phyloP scores from a whole-genome alignment of 441 rosid species.

The Aleurites moluccanus region DNA sequence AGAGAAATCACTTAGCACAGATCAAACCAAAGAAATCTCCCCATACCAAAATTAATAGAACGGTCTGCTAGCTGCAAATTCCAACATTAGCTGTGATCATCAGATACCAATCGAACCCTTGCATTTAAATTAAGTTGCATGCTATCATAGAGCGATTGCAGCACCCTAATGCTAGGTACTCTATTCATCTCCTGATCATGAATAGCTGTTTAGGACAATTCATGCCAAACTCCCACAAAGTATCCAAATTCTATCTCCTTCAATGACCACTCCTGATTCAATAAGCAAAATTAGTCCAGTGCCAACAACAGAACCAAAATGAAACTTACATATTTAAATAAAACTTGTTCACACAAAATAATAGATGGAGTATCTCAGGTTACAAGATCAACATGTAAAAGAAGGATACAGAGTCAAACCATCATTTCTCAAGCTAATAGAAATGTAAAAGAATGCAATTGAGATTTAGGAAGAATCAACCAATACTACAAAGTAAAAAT shows the following conservation, averaged over 20 bases:
- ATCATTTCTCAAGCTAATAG: conserved; percentile 10
- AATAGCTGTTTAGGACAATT: conserved; percentile 19
- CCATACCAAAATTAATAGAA: conserved; percentile 19
- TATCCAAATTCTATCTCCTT: conserved; percentile 18
- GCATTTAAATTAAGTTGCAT: conserved; percentile 23
- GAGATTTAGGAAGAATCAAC: background rate
- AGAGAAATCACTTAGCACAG: conserved; percentile 15
- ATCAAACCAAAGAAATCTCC: conserved; percentile 24
- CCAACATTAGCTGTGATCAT: conserved; percentile 25
- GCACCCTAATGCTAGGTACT: conserved; percentile 13
- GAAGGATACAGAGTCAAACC: conserved; percentile 20
- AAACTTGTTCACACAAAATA: background rate
- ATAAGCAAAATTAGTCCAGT: conserved; percentile 20
- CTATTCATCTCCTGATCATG: conserved; percentile 26
- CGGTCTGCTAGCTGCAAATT: conserved; percentile 8
- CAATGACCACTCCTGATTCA: conserved; percentile 26
- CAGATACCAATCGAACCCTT: conserved; percentile 32
- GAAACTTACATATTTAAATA: background rate
- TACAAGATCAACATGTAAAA: conserved; percentile 22
- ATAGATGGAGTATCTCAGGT: background rate
- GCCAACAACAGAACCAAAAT: background rate
- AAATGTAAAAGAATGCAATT: conserved; percentile 2
- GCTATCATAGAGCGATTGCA: background rate
- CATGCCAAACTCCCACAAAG: conserved; percentile 15
- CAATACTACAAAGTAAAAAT: background rate